These are phyloP conservation scores for Quillaja saponaria DNA, from an alignment of 306 rosid genomes.

Conservation along the genomic window DNA sequence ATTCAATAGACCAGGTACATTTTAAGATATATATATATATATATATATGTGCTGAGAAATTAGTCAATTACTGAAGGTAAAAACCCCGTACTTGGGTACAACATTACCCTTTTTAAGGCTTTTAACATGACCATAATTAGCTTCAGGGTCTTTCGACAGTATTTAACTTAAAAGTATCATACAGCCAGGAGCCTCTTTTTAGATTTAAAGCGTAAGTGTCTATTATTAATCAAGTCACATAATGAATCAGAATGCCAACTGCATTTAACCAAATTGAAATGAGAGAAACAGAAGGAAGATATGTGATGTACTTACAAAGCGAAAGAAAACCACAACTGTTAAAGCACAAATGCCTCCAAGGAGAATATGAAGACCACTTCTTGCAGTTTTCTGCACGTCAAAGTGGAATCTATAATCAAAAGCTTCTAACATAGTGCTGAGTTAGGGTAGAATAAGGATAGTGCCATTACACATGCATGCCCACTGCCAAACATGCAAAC, in stretches of 20 bases:
- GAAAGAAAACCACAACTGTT: constrained; percentile 90
- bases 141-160: background rate
- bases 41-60: too few relatives aligned
- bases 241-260: constrained; percentile 12
- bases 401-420: constrained; percentile 12
- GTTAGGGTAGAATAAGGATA: too few relatives aligned
- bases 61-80: too few relatives aligned
- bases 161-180: constrained; percentile 9
- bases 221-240: constrained; percentile 26
- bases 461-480: too few relatives aligned
- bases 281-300: constrained; percentile 25
- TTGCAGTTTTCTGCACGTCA: constrained; percentile 85
- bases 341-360: constrained; percentile 97
- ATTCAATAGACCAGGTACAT: too few relatives aligned
- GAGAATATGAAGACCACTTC: constrained; percentile 88
- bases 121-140: background rate
- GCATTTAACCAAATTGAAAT: constrained; percentile 10
- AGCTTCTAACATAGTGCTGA: constrained; percentile 17
- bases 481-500: too few relatives aligned
- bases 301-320: constrained; percentile 69
- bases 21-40: too few relatives aligned
- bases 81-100: too few relatives aligned
- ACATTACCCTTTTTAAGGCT: too few relatives aligned
- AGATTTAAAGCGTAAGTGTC: too few relatives aligned
- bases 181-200: constrained; percentile 23